Evolutionary conservation across 2,329 filamentous ascomycete species (phyloP), one percentile per base, ranked within the genome.

Genomic region (Raffaelea arxii): DNA sequence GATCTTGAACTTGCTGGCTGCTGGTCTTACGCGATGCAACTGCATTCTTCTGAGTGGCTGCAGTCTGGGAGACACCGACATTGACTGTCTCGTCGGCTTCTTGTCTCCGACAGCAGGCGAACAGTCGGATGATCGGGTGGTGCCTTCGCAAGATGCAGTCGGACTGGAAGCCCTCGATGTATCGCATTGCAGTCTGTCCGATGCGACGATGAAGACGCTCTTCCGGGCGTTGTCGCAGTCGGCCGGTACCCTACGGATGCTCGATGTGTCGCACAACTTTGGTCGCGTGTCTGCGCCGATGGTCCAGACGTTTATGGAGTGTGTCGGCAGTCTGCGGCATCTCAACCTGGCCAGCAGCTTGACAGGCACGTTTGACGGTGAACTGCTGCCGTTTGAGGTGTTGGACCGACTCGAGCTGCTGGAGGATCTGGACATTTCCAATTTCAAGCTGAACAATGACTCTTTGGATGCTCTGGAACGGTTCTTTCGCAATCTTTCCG

Each of bases 371-470:
- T 57, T 66, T 2, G 66, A 67, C 3, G 63, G 63, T 14, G 65
- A 72, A 2, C 57, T 78, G 3, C 67, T 78, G 24, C 62, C 73
- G 44, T 57, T 70, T 48, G 65, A 67, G 43, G 58, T 63, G 7
- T 58, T 75, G 39, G 53, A 62, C 36, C 55, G 60, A 18, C 72
- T 64, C 9, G 50, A 70, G 65, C 61, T 62, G n/a, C 61, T 79
- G 22, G 69, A 76, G 54, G 72, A 75, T 48, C 59, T 79, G 16
- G 68, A 78, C 51, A 59, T 79, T 24, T 77, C 75, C 3, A 68
- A 70, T 5, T 77, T 74, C 58, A 69, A 70, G 62, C 71, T 55
- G 2, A 52, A 53, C 35, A 65, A 69, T 37, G 67, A 68, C 7
- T 76, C 74, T 0, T 55, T 77, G 7, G 58, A 64, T 30, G 62